Conservation (phyloP, 129 eudicot genomes). For the Heracleum sosnowskyi region DNA sequence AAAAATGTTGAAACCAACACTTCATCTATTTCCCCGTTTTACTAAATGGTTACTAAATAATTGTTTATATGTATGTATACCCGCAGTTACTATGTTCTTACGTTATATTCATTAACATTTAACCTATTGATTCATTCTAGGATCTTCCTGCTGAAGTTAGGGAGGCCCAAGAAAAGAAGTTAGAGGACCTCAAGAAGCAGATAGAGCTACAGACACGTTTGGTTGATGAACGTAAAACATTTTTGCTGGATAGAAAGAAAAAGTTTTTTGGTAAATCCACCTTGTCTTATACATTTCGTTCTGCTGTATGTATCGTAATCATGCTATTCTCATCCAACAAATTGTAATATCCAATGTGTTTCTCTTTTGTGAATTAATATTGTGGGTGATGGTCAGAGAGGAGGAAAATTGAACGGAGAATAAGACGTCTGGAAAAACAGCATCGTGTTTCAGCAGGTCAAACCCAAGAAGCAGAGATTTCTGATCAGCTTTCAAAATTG, state of each 20-base stretch:
- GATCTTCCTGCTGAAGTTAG: constrained; percentile 72
- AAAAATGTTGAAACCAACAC: background rate
- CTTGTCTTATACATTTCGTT: background rate
- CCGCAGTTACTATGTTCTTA: background rate
- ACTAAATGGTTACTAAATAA: background rate
- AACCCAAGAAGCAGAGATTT: constrained; percentile 59
- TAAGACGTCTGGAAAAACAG: constrained; percentile 82
- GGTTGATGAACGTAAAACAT: constrained; percentile 73
- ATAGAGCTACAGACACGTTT: constrained; percentile 57
- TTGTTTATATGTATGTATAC: background rate
- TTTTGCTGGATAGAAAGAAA: constrained; percentile 69
- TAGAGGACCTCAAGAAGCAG: constrained; percentile 75
- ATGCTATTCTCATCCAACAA: background rate
- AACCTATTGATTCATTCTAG: constrained; percentile 25
- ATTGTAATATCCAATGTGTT: background rate
- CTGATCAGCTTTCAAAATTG: constrained; percentile 59
- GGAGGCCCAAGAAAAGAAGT: constrained; percentile 69
- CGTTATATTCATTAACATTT: background rate
- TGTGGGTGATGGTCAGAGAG: constrained; percentile 45
- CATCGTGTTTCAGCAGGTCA: constrained; percentile 62
- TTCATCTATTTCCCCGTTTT: too few relatives aligned
- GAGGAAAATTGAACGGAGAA: constrained; percentile 78
- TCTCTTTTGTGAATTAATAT: background rate
- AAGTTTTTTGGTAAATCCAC: constrained; percentile 73
- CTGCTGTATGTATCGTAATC: background rate